Evolutionary conservation across 2,329 filamentous ascomycete species (phyloP).

Genomic region (Talaromyces sp.): DNA sequence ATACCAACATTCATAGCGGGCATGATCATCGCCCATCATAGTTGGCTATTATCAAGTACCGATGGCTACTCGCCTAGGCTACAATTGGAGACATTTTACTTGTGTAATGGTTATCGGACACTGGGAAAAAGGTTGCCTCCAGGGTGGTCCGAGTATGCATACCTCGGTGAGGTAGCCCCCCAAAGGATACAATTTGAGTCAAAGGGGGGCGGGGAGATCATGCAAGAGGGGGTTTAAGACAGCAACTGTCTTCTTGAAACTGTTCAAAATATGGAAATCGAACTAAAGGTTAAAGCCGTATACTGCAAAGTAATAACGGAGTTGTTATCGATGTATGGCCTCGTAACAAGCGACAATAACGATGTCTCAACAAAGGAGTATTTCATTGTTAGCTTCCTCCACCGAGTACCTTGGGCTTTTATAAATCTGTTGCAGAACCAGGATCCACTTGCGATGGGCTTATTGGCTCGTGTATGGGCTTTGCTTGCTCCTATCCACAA

Average conservation of each 20-base stretch:
- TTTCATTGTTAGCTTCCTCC: neutral
- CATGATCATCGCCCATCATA: conserved; percentile 7
- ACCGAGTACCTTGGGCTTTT: conserved; percentile 3
- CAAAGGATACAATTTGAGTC: neutral
- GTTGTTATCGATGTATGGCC: neutral
- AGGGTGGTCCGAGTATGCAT: conserved; percentile 2
- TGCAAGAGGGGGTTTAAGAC: neutral
- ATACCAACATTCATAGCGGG: conserved; percentile 3
- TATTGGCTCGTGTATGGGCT: conserved; percentile 2
- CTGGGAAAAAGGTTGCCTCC: neutral
- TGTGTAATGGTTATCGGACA: conserved; percentile 5
- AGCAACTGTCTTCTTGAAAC: neutral
- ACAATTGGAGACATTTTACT: neutral
- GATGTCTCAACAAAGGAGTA: conserved; percentile 6
- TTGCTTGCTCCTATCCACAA: neutral
- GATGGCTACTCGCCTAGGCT: neutral
- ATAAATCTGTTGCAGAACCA: neutral
- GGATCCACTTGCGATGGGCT: conserved; percentile 4
- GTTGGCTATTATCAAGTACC: conserved; percentile 7
- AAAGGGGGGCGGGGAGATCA: neutral
- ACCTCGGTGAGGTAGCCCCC: neutral
- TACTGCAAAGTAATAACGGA: neutral
- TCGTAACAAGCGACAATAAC: neutral
- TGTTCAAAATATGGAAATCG: neutral
- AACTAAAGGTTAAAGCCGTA: neutral